Percentiles rank a stretch among this genome's conserved stretches.
Conservation (phyloP, 2,329 filamentous ascomycete species). For the Botryotinia narcissicola region DNA sequence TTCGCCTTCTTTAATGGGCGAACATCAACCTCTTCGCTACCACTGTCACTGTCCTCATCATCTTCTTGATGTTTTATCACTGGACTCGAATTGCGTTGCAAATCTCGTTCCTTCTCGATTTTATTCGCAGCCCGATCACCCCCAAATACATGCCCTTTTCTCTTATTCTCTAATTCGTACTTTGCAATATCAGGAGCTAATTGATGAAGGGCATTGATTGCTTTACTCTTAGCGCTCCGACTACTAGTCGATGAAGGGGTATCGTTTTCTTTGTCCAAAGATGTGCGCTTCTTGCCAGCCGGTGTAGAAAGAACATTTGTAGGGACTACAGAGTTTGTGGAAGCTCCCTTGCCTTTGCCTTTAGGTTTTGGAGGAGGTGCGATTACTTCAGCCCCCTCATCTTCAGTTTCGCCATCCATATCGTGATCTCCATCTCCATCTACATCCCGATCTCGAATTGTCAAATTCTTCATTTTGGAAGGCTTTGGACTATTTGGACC, state of each 20-base stretch:
- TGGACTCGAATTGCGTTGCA: constrained; percentile 42
- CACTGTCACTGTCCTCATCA: constrained; percentile 40
- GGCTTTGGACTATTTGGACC: constrained; percentile 47
- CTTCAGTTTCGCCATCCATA: constrained; percentile 17
- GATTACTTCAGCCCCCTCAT: constrained; percentile 29
- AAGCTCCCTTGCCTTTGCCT: constrained; percentile 20
- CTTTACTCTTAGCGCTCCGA: constrained; percentile 84
- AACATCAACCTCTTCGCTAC: constrained; percentile 48
- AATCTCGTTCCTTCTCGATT: constrained; percentile 50
- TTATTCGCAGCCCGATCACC: constrained; percentile 61
- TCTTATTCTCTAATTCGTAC: constrained; percentile 92
- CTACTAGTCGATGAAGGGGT: constrained; percentile 75
- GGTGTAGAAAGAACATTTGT: constrained; percentile 47
- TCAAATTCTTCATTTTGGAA: constrained; percentile 46
- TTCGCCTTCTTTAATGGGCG: constrained; percentile 54
- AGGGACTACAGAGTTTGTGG: constrained; percentile 14
- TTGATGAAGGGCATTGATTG: constrained; percentile 71
- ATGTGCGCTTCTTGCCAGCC: constrained; percentile 46
- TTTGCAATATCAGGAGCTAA: constrained; percentile 81
- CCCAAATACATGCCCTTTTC: constrained; percentile 58
- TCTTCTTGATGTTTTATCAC: constrained; percentile 35
- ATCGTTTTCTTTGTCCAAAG: constrained; percentile 76
- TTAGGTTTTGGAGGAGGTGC: constrained; percentile 11
- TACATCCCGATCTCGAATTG: constrained; percentile 37
- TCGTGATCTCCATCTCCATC: constrained; percentile 41